Conservation (phyloP, 2,329 filamentous ascomycete genomes). For the Colletotrichum karsti region DNA sequence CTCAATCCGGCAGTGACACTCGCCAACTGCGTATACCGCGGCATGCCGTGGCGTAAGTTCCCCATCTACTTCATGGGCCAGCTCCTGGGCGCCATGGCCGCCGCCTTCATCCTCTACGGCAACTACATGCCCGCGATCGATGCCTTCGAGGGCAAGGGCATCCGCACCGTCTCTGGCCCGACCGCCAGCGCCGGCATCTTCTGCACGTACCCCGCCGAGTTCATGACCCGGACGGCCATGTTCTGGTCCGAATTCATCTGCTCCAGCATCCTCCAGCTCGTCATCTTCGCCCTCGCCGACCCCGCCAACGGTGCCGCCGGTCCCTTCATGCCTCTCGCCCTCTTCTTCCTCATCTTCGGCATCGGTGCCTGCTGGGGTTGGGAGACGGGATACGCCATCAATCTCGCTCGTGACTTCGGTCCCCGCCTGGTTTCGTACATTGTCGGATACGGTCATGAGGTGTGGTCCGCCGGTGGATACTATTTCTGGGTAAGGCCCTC, state of each 20-base stretch:
- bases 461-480: constrained; percentile 73
- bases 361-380: constrained; percentile 79
- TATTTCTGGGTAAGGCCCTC: constrained; percentile 72
- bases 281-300: constrained; percentile 75
- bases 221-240: constrained; percentile 72
- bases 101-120: constrained; percentile 63
- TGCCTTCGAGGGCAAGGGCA: constrained; percentile 66
- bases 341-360: constrained; percentile 79
- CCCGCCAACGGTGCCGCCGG: constrained; percentile 64
- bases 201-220: constrained; percentile 74
- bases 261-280: constrained; percentile 73
- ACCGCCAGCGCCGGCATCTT: constrained; percentile 76
- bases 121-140: constrained; percentile 74
- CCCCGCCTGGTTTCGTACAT: constrained; percentile 73
- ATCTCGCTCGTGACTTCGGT: constrained; percentile 77
- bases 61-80: constrained; percentile 75
- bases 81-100: constrained; percentile 72
- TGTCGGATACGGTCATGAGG: constrained; percentile 72
- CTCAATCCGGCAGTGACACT: constrained; percentile 78
- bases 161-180: constrained; percentile 67
- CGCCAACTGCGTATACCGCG: constrained; percentile 73
- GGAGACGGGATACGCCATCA: constrained; percentile 82
- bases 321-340: constrained; percentile 63
- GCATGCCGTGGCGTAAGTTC: constrained; percentile 74
- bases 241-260: constrained; percentile 79